These are phyloP conservation scores for Clonostachys rosea DNA, from an alignment of 2,329 filamentous ascomycete species.

Conservation along the genomic window DNA sequence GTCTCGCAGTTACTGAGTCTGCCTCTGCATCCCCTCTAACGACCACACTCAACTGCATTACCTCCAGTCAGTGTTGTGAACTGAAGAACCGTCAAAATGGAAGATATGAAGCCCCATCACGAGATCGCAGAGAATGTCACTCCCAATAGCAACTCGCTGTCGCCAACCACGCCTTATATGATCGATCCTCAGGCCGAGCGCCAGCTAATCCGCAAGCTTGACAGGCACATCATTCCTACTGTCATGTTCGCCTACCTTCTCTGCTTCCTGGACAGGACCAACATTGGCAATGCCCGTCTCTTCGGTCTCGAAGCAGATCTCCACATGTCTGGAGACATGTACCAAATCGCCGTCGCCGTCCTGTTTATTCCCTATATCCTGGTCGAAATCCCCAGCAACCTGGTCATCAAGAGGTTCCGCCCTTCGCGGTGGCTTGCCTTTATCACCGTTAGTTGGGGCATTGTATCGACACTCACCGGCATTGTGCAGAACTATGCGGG, in stretches of 20 bases:
- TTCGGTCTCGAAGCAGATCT: constrained; percentile 21
- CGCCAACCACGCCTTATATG: neutral
- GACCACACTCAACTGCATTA: too few species aligned
- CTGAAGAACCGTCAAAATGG: too few species aligned
- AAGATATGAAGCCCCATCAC: too few species aligned
- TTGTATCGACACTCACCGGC: constrained; percentile 46
- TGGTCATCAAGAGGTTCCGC: constrained; percentile 37
- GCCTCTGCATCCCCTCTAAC: too few species aligned
- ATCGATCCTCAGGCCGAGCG: constrained; percentile 2
- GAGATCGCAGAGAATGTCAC: too few species aligned
- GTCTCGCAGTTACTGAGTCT: too few species aligned
- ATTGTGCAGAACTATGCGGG: constrained; percentile 43
- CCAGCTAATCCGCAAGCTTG: constrained; percentile 6
- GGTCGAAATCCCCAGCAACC: constrained; percentile 6
- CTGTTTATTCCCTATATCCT: constrained; percentile 4
- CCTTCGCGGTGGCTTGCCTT: constrained; percentile 71
- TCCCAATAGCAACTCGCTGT: too few species aligned
- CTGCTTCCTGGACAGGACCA: constrained; percentile 16
- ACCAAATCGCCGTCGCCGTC: constrained; percentile 59
- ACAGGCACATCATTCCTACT: constrained; percentile 5
- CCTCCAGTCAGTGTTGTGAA: too few species aligned
- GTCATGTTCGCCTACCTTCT: constrained; percentile 7
- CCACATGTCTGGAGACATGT: constrained; percentile 58
- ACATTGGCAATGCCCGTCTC: constrained; percentile 13
- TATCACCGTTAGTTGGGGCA: constrained; percentile 56